Conservation (phyloP, 768 basidiomycete species). For the Tylopilus subfusipes region DNA sequence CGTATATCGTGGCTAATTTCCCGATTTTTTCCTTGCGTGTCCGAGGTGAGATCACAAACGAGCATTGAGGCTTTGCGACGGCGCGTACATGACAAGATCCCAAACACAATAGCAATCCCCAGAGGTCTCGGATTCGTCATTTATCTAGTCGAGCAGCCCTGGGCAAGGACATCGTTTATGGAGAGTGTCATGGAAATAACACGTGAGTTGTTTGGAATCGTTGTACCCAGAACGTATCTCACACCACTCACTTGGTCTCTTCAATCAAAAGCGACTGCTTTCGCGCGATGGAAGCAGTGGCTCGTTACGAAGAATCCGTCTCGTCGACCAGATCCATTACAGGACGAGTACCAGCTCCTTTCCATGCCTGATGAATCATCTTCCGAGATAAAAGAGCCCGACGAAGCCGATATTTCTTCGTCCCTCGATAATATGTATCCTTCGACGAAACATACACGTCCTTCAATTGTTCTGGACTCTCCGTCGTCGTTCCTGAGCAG, state of each 20-base stretch:
- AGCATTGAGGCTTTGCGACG: neutral
- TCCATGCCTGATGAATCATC: conserved; percentile 1
- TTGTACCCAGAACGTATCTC: neutral
- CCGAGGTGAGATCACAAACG: neutral
- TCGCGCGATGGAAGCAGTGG: conserved; percentile 20
- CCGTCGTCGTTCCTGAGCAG: conserved; percentile 17
- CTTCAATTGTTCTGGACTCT: conserved; percentile 18
- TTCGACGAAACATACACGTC: conserved; percentile 9
- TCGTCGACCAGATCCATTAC: conserved; percentile 10
- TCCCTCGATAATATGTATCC: neutral
- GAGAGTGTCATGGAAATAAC: neutral
- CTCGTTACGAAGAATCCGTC: neutral
- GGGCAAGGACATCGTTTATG: too few relatives aligned
- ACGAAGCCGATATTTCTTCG: conserved; percentile 1
- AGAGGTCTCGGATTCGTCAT: neutral
- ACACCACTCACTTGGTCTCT: neutral
- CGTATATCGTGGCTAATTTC: too few relatives aligned
- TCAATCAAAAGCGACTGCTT: conserved; percentile 3
- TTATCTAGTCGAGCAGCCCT: neutral
- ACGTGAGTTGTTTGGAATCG: conserved; percentile 5
- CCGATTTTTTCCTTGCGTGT: too few relatives aligned
- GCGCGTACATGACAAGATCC: neutral
- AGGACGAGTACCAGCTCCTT: conserved; percentile 26
- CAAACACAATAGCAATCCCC: too few relatives aligned
- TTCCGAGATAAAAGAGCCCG: conserved; percentile 4